These are phyloP conservation scores for Fusarium subtropicale DNA, from an alignment of 2,329 filamentous ascomycete genomes.

Conservation along the genomic window DNA sequence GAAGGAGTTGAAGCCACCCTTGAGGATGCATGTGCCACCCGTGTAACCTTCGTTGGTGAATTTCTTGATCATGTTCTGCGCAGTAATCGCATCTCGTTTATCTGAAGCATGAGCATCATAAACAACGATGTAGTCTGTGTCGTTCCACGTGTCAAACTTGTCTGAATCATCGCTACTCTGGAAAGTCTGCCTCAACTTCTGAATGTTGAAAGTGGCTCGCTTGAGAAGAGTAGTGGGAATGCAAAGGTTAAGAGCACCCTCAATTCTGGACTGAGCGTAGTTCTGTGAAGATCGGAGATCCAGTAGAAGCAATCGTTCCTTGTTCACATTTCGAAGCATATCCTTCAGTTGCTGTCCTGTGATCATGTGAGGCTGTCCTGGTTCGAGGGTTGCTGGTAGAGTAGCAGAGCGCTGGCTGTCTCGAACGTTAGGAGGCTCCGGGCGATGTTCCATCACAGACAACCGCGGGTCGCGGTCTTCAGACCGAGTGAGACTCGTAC, in stretches of 20 bases:
- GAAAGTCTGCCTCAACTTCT: conserved; percentile 90
- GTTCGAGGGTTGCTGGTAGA: conserved; percentile 62
- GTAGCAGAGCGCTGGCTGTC: conserved; percentile 59
- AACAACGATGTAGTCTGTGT: conserved; percentile 81
- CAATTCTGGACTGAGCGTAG: conserved; percentile 79
- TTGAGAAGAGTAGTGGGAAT: conserved; percentile 96
- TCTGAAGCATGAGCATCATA: conserved; percentile 85
- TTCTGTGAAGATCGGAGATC: conserved; percentile 90
- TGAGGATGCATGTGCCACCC: conserved; percentile 79
- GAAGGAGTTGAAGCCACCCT: conserved; percentile 85
- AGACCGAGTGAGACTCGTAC: conserved; percentile 53
- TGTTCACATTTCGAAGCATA: conserved; percentile 60
- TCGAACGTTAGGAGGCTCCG: conserved; percentile 52
- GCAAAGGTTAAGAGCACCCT: conserved; percentile 88
- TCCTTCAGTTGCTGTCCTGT: conserved; percentile 65
- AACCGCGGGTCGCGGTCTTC: conserved; percentile 66
- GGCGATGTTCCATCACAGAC: conserved; percentile 63
- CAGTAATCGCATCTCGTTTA: conserved; percentile 81
- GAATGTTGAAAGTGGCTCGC: conserved; percentile 86
- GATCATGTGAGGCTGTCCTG: conserved; percentile 63
- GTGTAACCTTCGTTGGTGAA: conserved; percentile 86
- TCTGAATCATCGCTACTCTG: conserved; percentile 75
- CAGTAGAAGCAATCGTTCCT: conserved; percentile 72
- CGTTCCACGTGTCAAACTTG: conserved; percentile 81
- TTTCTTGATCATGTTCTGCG: conserved; percentile 91